Base-by-base conservation (phyloP, 768 basidiomycete species). In the Boletus rufocinnamomeus region DNA sequence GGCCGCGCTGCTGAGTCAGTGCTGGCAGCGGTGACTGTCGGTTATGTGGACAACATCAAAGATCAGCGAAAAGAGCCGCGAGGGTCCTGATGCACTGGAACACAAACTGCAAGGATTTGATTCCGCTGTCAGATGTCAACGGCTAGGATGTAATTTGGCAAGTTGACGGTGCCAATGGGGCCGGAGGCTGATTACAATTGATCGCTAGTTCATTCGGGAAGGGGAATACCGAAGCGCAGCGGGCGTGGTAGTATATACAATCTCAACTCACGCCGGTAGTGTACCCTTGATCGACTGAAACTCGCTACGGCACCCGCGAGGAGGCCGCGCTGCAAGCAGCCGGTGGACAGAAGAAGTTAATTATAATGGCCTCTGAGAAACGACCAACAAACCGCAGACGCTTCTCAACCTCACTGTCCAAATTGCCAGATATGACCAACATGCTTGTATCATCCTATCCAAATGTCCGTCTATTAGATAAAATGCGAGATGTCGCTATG, bases 391-490 rank as follows among this genome's bases (percentile, higher is more conserved):
- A 59, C 53, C 38, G 40, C 54, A 58, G 54, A 60, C 58, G 56
- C 62, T 58, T 57, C 58, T 56, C 55, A 14, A 56, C 55, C 45
- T 57, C 55, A 69, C 68, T 34, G 45, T 34, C 57, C 56, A 61
- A 47, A 57, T 57, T 72, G 45, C 70, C 69, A 63, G 66, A 72
- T 62, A 57, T 59, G 52, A 63, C 54, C 54, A 63, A 63, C 61
- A 63, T 43, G 68, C 63, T 46, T 58, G 49, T 61, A 52, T 58
- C 60, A 64, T 62, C 59, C 55, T 63, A 72, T 56, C 71, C 71
- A 73, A 74, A 74, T 74, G 52, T 74, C 71, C 72, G 71, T 64
- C 69, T 57, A 72, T 71, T 71, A 72, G 69, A 74, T 72, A 74
- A 74, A 62, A 62, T 52, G 63, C 54, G 14, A 62, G 52, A 60